Base-by-base conservation (phyloP, 805 yeast species). In the Yamadazyma philogaea region DNA sequence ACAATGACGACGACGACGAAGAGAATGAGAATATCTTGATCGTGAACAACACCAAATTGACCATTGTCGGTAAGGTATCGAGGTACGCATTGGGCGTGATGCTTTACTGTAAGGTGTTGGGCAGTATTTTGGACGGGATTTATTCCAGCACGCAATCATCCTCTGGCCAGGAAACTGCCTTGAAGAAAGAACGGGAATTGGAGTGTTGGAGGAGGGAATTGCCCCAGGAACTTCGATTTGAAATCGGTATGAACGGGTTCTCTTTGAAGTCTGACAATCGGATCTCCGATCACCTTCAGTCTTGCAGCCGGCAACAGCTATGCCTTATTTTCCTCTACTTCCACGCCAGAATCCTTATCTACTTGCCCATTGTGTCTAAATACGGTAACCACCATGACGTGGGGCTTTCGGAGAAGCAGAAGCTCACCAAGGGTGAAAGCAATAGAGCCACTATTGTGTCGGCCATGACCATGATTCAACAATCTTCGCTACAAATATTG, bases 131-230 rank as follows among this genome's bases (percentile, higher is more conserved):
- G 37, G 91, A 85, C 61, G 71, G 82, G 0, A 78, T 84, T 8
- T 85, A 81, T 61, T 78, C 81, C 38, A 75, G 90, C 56, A 75
- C 68, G 49, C 77, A 69, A 46, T 48, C 45, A 28, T 44, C 46
- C 16, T 61, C 68, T 36, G 58, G 53, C 5, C 50, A 62, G 8
- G 42, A 40, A 11, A 24, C 39, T 8, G 40, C 39, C 3, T 37
- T 34, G 24, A 54, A 53, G 16, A 56, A 56, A 30, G 96, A 89
- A 55, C 79, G 83, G 51, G 75, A 81, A 52, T 67, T 89, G 36
- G 95, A 88, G 51, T 66, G 77, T 37, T 89, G 96, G 96, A 70
- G 87, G 52, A 66, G 81, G 16, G 85, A 83, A 31, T 65, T 89
- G 31, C 87, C 95, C 1, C 30, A 60, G 0, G 72, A 74, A 30